Evolutionary conservation across 345 rosid species (phyloP).

Genomic region (Arabidopsis arenosa): DNA sequence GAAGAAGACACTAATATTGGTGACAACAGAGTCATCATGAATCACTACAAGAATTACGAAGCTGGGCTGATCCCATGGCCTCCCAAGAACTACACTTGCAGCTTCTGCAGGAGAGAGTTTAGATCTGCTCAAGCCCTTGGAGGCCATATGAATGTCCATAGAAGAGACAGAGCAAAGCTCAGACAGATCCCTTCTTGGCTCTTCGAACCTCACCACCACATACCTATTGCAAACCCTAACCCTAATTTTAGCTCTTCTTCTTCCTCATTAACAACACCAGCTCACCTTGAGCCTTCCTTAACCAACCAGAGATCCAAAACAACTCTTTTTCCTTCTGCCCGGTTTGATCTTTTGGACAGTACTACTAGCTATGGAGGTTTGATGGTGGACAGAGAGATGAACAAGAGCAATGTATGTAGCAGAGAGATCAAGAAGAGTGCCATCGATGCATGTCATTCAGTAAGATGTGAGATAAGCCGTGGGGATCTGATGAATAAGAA

Average conservation of each 20-base stretch:
- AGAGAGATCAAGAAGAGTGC: conserved; percentile 41
- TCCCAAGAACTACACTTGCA: conserved; percentile 61
- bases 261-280: conserved; percentile 38
- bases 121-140: conserved; percentile 79
- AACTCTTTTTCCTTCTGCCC: conserved; percentile 26
- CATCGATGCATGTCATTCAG: conserved; percentile 35
- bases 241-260: conserved; percentile 42
- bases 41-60: conserved; percentile 44
- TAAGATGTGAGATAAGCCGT: conserved; percentile 38
- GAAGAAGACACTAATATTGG: neutral
- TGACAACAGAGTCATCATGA: conserved; percentile 35
- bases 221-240: conserved; percentile 41
- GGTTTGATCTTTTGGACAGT: conserved; percentile 22
- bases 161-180: conserved; percentile 69
- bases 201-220: conserved; percentile 50
- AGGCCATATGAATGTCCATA: conserved; percentile 82
- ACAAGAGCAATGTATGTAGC: conserved; percentile 35
- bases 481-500: conserved; percentile 46
- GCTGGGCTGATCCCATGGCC: conserved; percentile 53
- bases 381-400: conserved; percentile 42
- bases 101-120: conserved; percentile 63
- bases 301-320: conserved; percentile 35
- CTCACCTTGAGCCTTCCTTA: conserved; percentile 31
- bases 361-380: conserved; percentile 38
- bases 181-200: conserved; percentile 58